phyloP scores from a whole-genome alignment of 495 filamentous ascomycete species.

The Lasiosphaeria ovina region DNA sequence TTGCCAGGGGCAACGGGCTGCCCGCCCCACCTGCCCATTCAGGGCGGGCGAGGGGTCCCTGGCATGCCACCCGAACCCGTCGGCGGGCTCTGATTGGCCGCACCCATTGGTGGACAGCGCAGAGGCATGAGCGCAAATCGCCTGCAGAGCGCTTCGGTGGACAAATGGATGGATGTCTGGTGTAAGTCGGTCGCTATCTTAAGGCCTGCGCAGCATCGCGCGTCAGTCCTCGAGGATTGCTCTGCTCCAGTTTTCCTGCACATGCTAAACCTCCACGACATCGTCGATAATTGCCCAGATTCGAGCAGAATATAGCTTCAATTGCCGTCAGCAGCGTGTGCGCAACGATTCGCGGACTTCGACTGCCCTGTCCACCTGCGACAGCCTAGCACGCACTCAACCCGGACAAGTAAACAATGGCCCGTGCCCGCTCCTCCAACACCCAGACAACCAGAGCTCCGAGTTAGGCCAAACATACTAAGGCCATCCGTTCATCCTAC shows the following conservation, averaged over 20 bases:
- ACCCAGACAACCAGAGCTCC: slow-evolving; percentile 29
- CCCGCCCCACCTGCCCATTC: not conserved
- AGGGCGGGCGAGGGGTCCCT: not conserved
- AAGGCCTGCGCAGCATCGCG: not conserved
- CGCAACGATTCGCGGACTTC: not conserved
- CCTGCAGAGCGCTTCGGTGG: slow-evolving; percentile 5
- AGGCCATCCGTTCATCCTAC: slow-evolving; percentile 3
- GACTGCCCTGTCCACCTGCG: not conserved
- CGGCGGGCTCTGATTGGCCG: slow-evolving; percentile 12
- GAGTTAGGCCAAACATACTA: slow-evolving; percentile 11
- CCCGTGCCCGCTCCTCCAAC: slow-evolving; percentile 28
- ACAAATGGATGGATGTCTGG: too few relatives aligned
- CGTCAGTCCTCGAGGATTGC: not conserved
- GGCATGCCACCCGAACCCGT: not conserved
- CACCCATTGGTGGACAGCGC: slow-evolving; percentile 3
- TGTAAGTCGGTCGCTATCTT: slow-evolving; percentile 3
- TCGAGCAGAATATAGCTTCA: slow-evolving; percentile 5
- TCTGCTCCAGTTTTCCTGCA: not conserved
- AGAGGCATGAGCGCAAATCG: slow-evolving; percentile 1
- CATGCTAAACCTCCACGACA: slow-evolving; percentile 13
- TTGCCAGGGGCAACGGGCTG: not conserved
- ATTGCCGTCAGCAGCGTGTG: slow-evolving; percentile 1
- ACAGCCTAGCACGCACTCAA: not conserved
- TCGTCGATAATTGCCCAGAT: not conserved
- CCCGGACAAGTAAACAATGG: slow-evolving; percentile 32